Evolutionary conservation across 306 rosid species (phyloP), one percentile per base, ranked within the genome.

Genomic region (Medicago ruthenica): DNA sequence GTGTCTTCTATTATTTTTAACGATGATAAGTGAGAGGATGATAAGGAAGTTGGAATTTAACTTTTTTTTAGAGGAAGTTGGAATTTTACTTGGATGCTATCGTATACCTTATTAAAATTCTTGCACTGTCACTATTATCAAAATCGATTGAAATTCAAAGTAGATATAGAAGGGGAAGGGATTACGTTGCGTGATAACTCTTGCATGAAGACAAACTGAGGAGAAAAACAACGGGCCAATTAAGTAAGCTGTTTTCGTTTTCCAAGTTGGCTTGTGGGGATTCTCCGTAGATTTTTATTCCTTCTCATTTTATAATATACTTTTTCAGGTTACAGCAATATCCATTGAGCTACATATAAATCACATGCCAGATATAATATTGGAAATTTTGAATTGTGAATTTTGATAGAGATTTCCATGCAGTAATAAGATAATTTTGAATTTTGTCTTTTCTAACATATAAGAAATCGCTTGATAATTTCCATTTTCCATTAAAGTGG

Each of bases 201-300:
- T 13, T 12, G 51, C 16, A 45, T 45, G 51, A 13, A 12, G 51
- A 45, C 51, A 50, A 50, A n/a, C 9, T 50, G 18, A 4, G 31
- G 41, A 12, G 22, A 6, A 24, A 81, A 86, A 81, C 93, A 73
- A 50, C 36, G 87, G 89, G 90, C 85, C 20, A 4, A 11, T 16
- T 40, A n/a, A n/a, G 78, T 40, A n/a, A n/a, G 78, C 27, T 76
- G 89, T 83, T 86, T 82, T 73, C 69, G 14, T 67, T 55, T 55
- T 10, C 15, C 62, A 55, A 55, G 62, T 55, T 20, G 62, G 62
- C 62, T 39, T 21, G 44, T 9, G 44, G 73, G 55, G 37, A 22
- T 1, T 10, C 37, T 45, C 78, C 24, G 61, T 73, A 15, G 15
- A 37, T 70, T 11, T 48, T 51, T 53, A 70, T 14, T 18, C 20